Conservation (phyloP, 495 filamentous ascomycete genomes). For the Penicillium angulare region DNA sequence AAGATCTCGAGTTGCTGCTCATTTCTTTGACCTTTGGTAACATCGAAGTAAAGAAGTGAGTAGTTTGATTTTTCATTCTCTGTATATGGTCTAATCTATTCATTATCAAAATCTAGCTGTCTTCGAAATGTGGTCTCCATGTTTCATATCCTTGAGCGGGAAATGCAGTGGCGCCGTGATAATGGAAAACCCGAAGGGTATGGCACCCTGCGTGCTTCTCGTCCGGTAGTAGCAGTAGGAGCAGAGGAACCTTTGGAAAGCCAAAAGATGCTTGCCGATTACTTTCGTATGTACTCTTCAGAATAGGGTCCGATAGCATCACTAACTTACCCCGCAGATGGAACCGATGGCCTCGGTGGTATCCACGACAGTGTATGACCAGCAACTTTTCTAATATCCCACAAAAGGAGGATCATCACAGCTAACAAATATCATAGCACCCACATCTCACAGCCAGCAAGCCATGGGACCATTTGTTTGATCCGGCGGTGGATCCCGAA, state of each 20-base stretch:
- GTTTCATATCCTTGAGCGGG: slow-evolving; percentile 90
- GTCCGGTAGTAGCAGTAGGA: slow-evolving; percentile 83
- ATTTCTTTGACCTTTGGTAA: slow-evolving; percentile 94
- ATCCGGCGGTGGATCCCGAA: slow-evolving; percentile 40
- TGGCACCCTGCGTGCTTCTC: slow-evolving; percentile 60
- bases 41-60: slow-evolving; percentile 72
- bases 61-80: not conserved
- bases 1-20: slow-evolving; percentile 85
- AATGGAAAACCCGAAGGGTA: slow-evolving; percentile 67
- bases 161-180: slow-evolving; percentile 76
- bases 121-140: slow-evolving; percentile 86
- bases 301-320: not conserved
- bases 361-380: slow-evolving; percentile 72
- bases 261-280: slow-evolving; percentile 79
- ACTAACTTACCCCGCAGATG: slow-evolving; percentile 58
- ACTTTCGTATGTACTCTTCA: slow-evolving; percentile 69
- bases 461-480: slow-evolving; percentile 83
- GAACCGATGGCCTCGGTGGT: slow-evolving; percentile 85
- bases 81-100: not conserved
- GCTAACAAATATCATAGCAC: slow-evolving; percentile 52
- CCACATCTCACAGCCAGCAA: slow-evolving; percentile 81
- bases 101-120: slow-evolving; percentile 64
- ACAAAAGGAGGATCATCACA: too few relatives aligned
- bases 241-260: slow-evolving; percentile 82
- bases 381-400: not conserved